Percentiles rank a stretch among this genome's conserved stretches.
phyloP scores from a whole-genome alignment of 768 basidiomycete species.

The Mycena polygramma region DNA sequence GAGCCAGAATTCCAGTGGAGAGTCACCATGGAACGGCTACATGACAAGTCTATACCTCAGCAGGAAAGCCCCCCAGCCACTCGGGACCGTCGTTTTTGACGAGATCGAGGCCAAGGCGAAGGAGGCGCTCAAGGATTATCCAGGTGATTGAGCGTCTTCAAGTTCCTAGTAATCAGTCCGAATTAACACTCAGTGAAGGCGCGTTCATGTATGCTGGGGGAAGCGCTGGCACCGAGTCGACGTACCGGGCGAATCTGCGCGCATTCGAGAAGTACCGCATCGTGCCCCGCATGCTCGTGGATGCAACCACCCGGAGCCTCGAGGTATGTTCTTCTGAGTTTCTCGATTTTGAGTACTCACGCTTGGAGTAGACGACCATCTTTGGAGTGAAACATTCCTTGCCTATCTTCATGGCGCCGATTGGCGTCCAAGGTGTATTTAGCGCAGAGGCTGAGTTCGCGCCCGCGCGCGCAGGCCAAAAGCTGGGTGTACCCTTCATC shows the following conservation, averaged over 20 bases:
- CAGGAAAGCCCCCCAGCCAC: too few relatives aligned
- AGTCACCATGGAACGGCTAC: too few relatives aligned
- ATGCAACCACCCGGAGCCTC: conserved; percentile 68
- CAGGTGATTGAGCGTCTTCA: conserved; percentile 53
- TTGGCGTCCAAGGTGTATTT: conserved; percentile 83
- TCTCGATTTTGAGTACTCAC: too few relatives aligned
- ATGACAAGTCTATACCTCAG: too few relatives aligned
- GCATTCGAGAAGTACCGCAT: conserved; percentile 79
- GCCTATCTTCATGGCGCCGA: conserved; percentile 77
- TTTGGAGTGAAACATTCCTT: conserved; percentile 72
- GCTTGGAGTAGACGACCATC: conserved; percentile 66
- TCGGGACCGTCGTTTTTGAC: too few relatives aligned
- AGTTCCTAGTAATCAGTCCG: neutral
- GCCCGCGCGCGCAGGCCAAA: conserved; percentile 72
- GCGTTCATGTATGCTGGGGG: conserved; percentile 83
- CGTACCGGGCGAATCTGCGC: conserved; percentile 71
- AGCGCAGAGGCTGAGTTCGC: conserved; percentile 80
- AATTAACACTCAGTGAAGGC: conserved; percentile 48
- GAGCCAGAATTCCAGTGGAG: too few relatives aligned
- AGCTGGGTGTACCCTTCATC: conserved; percentile 74
- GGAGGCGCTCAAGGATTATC: conserved; percentile 39
- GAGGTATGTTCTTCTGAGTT: conserved; percentile 56
- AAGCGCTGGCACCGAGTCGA: conserved; percentile 78
- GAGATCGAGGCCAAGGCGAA: too few relatives aligned
- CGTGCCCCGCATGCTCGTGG: conserved; percentile 81